Evolutionary conservation across 139 green algal species (phyloP).

Genomic region (Ettlia oleoabundans): DNA sequence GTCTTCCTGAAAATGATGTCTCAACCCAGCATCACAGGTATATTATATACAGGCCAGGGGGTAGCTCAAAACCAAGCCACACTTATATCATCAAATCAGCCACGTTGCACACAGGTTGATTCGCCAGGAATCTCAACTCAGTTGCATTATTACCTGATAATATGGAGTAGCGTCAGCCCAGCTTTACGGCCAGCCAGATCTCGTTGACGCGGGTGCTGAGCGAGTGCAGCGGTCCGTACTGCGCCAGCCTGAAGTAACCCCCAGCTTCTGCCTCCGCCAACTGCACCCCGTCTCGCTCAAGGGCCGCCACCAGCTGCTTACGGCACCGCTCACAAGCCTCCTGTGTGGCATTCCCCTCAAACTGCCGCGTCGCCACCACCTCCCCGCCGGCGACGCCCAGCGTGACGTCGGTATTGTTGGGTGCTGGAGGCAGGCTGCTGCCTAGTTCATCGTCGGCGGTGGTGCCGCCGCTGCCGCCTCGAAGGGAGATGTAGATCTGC

Average conservation of each 20-base stretch:
- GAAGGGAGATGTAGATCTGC: slow-evolving; percentile 18
- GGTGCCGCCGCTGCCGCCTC: neutral
- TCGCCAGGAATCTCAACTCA: no score
- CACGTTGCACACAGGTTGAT: no score
- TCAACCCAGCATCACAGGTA: no score
- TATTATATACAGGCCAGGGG: no score
- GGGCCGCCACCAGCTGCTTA: slow-evolving; percentile 45
- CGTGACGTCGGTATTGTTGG: slow-evolving; percentile 30
- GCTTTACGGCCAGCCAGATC: slow-evolving; percentile 61
- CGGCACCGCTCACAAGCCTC: slow-evolving; percentile 42
- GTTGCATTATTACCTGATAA: no score
- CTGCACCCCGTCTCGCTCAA: slow-evolving; percentile 54
- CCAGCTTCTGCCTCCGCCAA: slow-evolving; percentile 49
- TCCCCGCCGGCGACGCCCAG: slow-evolving; percentile 62
- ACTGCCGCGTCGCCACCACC: slow-evolving; percentile 61
- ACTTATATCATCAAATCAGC: no score
- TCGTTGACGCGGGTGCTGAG: slow-evolving; percentile 65
- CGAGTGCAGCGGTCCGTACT: slow-evolving; percentile 71
- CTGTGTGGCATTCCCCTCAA: slow-evolving; percentile 71
- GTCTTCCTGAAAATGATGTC: no score
- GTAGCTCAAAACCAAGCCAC: no score
- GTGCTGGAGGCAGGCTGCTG: slow-evolving; percentile 7
- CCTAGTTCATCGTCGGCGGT: no score
- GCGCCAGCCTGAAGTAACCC: slow-evolving; percentile 60
- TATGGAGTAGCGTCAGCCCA: slow-evolving; percentile 11